Evolutionary conservation across 202 grass and related monocot species (phyloP).

Genomic region (Schoenoplectus tabernaemontani): DNA sequence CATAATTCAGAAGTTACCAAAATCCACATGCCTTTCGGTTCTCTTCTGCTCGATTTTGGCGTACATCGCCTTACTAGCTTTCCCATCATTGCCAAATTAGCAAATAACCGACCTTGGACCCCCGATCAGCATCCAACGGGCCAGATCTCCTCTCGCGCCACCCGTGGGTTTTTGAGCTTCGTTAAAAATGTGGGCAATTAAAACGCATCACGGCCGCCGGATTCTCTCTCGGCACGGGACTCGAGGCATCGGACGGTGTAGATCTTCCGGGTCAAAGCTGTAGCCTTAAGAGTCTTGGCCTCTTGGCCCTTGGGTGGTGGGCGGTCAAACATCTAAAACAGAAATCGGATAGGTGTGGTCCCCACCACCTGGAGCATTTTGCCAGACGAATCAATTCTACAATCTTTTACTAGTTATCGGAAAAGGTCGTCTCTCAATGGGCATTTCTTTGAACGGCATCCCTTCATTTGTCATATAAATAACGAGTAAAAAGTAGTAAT

Average conservation of each 20-base stretch:
- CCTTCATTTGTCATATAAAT: not conserved
- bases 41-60: not conserved
- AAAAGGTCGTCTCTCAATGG: not conserved
- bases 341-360: conserved; percentile 28
- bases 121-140: not conserved
- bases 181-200: conserved; percentile 31
- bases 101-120: not conserved
- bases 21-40: conserved; percentile 18
- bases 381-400: not conserved
- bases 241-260: conserved; percentile 23
- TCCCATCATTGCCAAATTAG: not conserved
- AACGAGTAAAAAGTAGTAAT: not conserved
- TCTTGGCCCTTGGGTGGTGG: conserved; percentile 19
- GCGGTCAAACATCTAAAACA: conserved; percentile 24
- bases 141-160: not conserved
- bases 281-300: too few species aligned
- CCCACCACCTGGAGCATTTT: too few species aligned
- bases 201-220: conserved; percentile 17
- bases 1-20: not conserved
- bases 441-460: too few species aligned
- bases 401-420: not conserved
- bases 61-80: conserved; percentile 3
- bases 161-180: not conserved
- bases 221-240: not conserved
- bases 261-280: conserved; percentile 18